Percentiles rank a stretch among this genome's conserved stretches.
Evolutionary conservation across 108 stramenopile species (phyloP).

Genomic region (Cyclotella cryptica): DNA sequence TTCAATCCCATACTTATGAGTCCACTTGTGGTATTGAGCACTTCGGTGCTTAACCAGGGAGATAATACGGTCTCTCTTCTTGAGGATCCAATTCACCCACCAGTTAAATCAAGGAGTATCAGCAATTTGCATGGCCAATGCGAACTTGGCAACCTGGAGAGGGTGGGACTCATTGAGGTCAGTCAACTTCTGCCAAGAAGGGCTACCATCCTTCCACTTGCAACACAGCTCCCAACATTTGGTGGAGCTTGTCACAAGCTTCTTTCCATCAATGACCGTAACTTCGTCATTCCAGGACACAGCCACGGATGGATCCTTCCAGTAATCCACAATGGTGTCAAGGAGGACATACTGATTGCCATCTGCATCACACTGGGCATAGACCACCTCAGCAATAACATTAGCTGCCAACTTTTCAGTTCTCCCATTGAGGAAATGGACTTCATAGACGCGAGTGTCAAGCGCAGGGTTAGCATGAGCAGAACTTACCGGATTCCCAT

Average conservation of each 20-base stretch:
- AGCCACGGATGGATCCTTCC: too few species aligned
- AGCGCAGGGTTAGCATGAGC: too few species aligned
- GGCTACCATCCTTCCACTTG: not conserved
- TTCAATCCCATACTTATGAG: conserved; percentile 37
- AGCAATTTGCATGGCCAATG: conserved; percentile 12
- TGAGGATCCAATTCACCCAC: not conserved
- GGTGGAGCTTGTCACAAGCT: not conserved
- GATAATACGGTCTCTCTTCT: not conserved
- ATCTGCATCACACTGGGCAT: too few species aligned
- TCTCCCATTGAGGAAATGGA: too few species aligned
- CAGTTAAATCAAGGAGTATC: conserved; percentile 30
- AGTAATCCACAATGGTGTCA: too few species aligned
- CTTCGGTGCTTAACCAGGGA: not conserved
- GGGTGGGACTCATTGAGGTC: conserved; percentile 43
- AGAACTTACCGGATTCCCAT: too few species aligned
- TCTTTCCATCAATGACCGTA: not conserved
- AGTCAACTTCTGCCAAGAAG: conserved; percentile 20
- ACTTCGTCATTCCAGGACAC: too few species aligned
- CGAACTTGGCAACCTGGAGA: conserved; percentile 38
- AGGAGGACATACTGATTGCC: too few species aligned
- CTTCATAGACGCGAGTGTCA: too few species aligned
- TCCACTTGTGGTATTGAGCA: not conserved
- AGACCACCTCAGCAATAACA: too few species aligned
- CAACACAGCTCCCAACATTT: not conserved
- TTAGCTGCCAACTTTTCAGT: too few species aligned